Conservation (phyloP, 352 stramenopile genomes). For the Globisporangium paroecandrum region DNA sequence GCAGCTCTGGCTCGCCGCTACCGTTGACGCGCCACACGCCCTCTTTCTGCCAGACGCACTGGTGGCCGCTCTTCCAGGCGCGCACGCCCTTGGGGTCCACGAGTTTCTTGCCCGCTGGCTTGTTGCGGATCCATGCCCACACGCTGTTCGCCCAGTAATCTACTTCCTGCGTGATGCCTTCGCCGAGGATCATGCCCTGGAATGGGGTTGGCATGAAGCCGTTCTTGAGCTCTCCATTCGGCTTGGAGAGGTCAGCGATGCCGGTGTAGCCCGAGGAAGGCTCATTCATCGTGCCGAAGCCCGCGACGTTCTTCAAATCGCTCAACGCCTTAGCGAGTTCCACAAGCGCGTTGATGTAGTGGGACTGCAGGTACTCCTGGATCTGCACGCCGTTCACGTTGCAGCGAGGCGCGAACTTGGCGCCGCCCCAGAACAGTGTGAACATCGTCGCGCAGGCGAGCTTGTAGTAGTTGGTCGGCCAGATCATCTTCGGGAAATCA, state of each 20-base stretch:
- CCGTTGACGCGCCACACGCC: constrained; percentile 68
- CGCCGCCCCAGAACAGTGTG: constrained; percentile 87
- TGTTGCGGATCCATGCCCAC: constrained; percentile 58
- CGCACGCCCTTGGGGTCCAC: constrained; percentile 54
- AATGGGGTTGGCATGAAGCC: constrained; percentile 71
- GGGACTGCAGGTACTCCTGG: constrained; percentile 84
- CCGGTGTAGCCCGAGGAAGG: constrained; percentile 76
- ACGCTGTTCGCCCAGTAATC: constrained; percentile 72
- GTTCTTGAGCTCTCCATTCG: constrained; percentile 71
- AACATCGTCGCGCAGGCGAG: constrained; percentile 90
- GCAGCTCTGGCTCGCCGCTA: constrained; percentile 41
- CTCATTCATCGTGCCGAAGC: constrained; percentile 92
- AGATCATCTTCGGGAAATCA: constrained; percentile 89
- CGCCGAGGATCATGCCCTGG: constrained; percentile 73
- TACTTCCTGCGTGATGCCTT: constrained; percentile 55
- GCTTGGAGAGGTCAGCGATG: constrained; percentile 44
- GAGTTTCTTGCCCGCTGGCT: constrained; percentile 36
- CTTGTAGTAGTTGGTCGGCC: constrained; percentile 91
- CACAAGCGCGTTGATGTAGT: constrained; percentile 79
- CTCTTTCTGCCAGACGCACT: constrained; percentile 78
- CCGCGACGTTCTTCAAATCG: constrained; percentile 80
- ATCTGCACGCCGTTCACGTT: constrained; percentile 67
- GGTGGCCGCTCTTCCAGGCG: constrained; percentile 62
- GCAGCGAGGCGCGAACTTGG: constrained; percentile 63
- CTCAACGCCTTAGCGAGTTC: constrained; percentile 58